Evolutionary conservation across 2,329 filamentous ascomycete species (phyloP).

Genomic region (Microcera coccophila): DNA sequence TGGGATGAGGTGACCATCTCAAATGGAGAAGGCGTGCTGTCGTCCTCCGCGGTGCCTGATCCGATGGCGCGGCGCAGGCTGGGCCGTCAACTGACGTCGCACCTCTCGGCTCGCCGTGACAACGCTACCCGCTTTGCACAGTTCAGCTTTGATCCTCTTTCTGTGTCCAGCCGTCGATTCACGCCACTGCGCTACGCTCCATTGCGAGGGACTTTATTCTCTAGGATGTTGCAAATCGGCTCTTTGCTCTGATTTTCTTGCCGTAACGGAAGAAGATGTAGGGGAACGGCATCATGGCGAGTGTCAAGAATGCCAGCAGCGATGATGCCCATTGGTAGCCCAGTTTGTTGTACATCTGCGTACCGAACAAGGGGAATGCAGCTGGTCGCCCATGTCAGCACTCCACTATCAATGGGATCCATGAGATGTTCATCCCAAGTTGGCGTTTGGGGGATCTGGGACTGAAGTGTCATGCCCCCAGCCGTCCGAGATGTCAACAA

Average conservation of each 20-base stretch:
- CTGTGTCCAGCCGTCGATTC: background rate
- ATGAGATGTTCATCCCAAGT: background rate
- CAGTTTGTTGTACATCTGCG: conserved; percentile 66
- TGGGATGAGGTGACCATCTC: no score
- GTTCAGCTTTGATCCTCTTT: background rate
- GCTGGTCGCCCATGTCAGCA: conserved; percentile 42
- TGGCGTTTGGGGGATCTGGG: background rate
- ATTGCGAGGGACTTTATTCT: background rate
- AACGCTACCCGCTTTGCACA: background rate
- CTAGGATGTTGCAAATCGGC: conserved; percentile 45
- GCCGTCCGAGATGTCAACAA: background rate
- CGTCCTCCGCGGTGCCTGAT: conserved; percentile 13
- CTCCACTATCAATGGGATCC: background rate
- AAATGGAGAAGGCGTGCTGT: no score
- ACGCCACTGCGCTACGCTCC: background rate
- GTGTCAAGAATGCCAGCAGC: conserved; percentile 57
- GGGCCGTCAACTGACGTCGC: background rate
- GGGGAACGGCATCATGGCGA: conserved; percentile 62
- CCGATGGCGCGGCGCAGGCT: conserved; percentile 9
- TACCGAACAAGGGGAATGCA: conserved; percentile 70
- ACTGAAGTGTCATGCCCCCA: background rate
- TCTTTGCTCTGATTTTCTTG: conserved; percentile 52
- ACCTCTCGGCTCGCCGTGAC: background rate
- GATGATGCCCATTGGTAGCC: conserved; percentile 68
- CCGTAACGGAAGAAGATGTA: conserved; percentile 60